A percentile compares a stretch with the other conserved stretches of the same genome.
Evolutionary conservation across 495 filamentous ascomycete genomes (phyloP).

Genomic region (Neurospora hispaniola): DNA sequence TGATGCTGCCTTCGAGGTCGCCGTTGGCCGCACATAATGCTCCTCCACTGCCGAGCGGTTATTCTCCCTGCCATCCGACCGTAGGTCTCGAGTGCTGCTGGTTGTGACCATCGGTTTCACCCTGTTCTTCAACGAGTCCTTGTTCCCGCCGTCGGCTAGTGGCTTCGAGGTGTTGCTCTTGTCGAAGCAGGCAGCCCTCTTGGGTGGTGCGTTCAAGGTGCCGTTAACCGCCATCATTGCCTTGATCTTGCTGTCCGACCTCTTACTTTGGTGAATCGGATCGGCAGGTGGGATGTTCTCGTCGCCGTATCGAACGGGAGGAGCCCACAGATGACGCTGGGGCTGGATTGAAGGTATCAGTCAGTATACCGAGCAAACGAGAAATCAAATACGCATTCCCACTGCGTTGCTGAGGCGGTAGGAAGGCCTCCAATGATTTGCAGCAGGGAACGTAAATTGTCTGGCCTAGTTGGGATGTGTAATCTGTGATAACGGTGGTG

Average conservation of each 20-base stretch:
- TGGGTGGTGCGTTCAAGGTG: slow-evolving; percentile 55
- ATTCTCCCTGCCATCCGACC: slow-evolving; percentile 38
- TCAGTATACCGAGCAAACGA: background rate
- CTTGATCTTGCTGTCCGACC: slow-evolving; percentile 62
- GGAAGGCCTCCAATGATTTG: background rate
- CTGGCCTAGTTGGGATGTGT: background rate
- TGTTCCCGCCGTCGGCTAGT: slow-evolving; percentile 37
- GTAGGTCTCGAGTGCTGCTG: slow-evolving; percentile 33
- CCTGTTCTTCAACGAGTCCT: slow-evolving; percentile 22
- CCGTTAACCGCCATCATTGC: slow-evolving; percentile 41
- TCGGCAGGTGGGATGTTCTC: slow-evolving; percentile 58
- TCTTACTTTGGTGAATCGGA: slow-evolving; percentile 71
- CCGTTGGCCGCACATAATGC: background rate
- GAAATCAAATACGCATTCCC: background rate
- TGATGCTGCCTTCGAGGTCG: slow-evolving; percentile 5
- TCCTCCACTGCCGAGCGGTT: background rate
- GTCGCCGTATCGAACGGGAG: slow-evolving; percentile 44
- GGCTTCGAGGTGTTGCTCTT: slow-evolving; percentile 60
- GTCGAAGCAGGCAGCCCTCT: slow-evolving; percentile 71
- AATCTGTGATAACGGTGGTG: background rate
- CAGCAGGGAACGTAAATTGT: background rate
- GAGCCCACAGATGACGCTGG: slow-evolving; percentile 52
- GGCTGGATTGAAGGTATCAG: slow-evolving; percentile 42
- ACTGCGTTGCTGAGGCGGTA: background rate
- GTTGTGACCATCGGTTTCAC: slow-evolving; percentile 18